Evolutionary conservation across 495 filamentous ascomycete species (phyloP).

Genomic region (Sabuloglossum arenarium): DNA sequence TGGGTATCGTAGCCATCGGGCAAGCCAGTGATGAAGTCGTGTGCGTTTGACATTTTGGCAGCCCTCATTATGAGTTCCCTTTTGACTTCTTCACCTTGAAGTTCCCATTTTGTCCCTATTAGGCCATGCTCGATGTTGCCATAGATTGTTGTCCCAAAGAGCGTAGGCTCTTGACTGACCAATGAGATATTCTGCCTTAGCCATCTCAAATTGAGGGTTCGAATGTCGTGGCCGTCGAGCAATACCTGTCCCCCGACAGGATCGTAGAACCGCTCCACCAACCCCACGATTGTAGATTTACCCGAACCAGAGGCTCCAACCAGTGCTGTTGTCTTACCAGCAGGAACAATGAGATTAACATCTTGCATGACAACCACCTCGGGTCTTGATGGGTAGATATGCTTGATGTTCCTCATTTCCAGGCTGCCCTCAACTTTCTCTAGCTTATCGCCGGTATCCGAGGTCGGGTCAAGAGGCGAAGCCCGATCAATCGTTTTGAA

Average conservation of each 20-base stretch:
- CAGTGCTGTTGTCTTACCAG: constrained; percentile 72
- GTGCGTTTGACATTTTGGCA: constrained; percentile 78
- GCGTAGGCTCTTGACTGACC: constrained; percentile 67
- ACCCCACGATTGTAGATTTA: constrained; percentile 80
- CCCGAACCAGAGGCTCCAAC: constrained; percentile 76
- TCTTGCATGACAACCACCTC: constrained; percentile 74
- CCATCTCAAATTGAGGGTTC: constrained; percentile 71
- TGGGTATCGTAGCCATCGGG: constrained; percentile 87
- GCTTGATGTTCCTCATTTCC: constrained; percentile 65
- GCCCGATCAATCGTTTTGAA: constrained; percentile 74
- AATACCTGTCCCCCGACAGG: constrained; percentile 61
- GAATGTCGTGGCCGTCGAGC: constrained; percentile 69
- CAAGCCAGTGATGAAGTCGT: constrained; percentile 68
- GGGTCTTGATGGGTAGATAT: constrained; percentile 83
- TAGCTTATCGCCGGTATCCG: constrained; percentile 45
- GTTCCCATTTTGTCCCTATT: constrained; percentile 62
- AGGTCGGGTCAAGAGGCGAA: constrained; percentile 71
- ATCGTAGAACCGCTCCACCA: constrained; percentile 85
- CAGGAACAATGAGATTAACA: constrained; percentile 55
- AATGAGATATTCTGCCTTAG: constrained; percentile 77
- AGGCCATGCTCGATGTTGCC: constrained; percentile 75
- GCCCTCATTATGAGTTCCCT: constrained; percentile 54
- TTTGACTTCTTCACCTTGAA: constrained; percentile 40
- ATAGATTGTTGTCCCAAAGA: constrained; percentile 74
- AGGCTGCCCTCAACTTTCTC: constrained; percentile 56